Conservation (phyloP, 2,329 filamentous ascomycete species). For the Cladosporium oxysporum region DNA sequence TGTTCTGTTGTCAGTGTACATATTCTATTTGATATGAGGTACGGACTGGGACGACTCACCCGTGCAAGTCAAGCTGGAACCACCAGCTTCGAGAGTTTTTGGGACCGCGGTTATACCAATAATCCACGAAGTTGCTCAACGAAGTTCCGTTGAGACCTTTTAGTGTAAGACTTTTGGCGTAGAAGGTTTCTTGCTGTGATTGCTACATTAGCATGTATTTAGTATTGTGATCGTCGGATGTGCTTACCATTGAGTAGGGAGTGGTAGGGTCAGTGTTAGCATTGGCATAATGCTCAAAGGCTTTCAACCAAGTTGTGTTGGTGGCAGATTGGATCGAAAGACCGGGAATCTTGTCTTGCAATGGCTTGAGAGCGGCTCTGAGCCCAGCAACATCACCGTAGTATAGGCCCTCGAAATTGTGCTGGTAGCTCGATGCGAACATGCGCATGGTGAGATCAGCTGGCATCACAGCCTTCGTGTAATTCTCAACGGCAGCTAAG, state of each 20-base stretch:
- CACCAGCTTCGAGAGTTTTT: constrained; percentile 20
- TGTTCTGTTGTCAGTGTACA: neutral
- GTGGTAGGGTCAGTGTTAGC: constrained; percentile 16
- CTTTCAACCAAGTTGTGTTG: constrained; percentile 16
- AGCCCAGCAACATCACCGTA: constrained; percentile 20
- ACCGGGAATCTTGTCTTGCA: constrained; percentile 14
- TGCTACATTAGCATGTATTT: neutral
- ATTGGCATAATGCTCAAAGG: constrained; percentile 16
- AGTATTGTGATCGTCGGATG: neutral
- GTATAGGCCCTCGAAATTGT: constrained; percentile 20
- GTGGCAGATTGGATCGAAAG: constrained; percentile 1
- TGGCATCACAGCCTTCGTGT: constrained; percentile 21
- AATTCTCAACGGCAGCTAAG: constrained; percentile 18
- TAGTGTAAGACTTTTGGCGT: constrained; percentile 22
- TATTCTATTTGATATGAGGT: neutral
- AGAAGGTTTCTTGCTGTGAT: constrained; percentile 23
- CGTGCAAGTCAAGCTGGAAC: constrained; percentile 23
- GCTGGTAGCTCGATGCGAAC: constrained; percentile 9
- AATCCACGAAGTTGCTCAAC: constrained; percentile 22
- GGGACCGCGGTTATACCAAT: constrained; percentile 21
- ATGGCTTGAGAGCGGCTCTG: constrained; percentile 20
- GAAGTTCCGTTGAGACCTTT: constrained; percentile 22
- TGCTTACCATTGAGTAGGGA: constrained; percentile 15
- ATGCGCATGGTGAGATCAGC: constrained; percentile 24
- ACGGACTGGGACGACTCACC: neutral